phyloP scores from a whole-genome alignment of 2,329 filamentous ascomycete genomes.

The Colletotrichum sublineola region DNA sequence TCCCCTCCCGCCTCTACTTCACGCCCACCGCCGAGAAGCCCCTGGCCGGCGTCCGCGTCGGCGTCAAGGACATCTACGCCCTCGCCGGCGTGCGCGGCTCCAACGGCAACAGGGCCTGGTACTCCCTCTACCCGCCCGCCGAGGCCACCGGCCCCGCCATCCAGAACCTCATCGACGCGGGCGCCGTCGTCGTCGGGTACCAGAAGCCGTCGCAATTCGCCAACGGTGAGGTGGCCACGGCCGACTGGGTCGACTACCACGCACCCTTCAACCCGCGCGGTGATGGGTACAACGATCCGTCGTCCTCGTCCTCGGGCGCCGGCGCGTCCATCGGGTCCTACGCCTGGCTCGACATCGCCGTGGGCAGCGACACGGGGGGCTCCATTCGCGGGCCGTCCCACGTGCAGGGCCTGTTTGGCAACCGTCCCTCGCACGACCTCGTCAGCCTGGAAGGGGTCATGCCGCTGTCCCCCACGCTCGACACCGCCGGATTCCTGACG shows the following conservation, averaged over 20 bases:
- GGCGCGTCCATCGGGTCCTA: slow-evolving; percentile 56
- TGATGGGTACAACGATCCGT: slow-evolving; percentile 62
- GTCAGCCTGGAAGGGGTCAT: slow-evolving; percentile 57
- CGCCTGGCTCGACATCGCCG: slow-evolving; percentile 59
- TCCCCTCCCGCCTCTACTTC: slow-evolving; percentile 73
- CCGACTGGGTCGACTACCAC: slow-evolving; percentile 57
- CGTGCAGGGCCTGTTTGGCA: slow-evolving; percentile 59
- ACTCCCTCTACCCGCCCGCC: slow-evolving; percentile 63
- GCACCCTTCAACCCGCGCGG: slow-evolving; percentile 60
- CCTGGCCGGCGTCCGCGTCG: slow-evolving; percentile 71
- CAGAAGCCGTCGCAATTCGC: slow-evolving; percentile 62
- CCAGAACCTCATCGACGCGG: slow-evolving; percentile 69
- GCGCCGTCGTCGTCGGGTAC: slow-evolving; percentile 64
- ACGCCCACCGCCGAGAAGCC: slow-evolving; percentile 66
- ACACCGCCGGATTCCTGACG: slow-evolving; percentile 60
- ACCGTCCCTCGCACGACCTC: slow-evolving; percentile 57
- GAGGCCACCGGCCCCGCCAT: slow-evolving; percentile 64
- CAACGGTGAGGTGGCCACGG: slow-evolving; percentile 57
- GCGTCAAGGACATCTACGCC: slow-evolving; percentile 74
- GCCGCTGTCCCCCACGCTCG: slow-evolving; percentile 56
- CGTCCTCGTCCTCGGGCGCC: slow-evolving; percentile 54
- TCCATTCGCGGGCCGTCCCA: slow-evolving; percentile 61
- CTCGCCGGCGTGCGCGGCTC: slow-evolving; percentile 66
- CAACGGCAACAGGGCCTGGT: slow-evolving; percentile 69
- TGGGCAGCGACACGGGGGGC: slow-evolving; percentile 61